Evolutionary conservation across 768 basidiomycete genomes (phyloP).

Genomic region (Auriscalpium vulgare): DNA sequence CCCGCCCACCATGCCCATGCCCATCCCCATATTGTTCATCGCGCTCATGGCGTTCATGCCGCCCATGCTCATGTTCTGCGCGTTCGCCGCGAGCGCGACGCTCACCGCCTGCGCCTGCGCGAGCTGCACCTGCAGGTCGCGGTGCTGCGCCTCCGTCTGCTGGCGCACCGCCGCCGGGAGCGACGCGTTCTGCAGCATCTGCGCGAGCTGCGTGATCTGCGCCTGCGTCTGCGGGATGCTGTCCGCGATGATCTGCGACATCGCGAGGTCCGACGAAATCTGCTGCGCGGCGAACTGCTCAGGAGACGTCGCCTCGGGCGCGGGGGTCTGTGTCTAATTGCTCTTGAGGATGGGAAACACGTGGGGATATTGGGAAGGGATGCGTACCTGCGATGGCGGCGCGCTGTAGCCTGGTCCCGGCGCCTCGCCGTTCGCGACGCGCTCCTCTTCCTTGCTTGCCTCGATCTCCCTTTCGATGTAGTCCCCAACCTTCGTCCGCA

Average conservation of each 20-base stretch:
- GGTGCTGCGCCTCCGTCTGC: constrained; percentile 77
- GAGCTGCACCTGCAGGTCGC: constrained; percentile 72
- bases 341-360: not conserved
- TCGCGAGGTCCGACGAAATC: constrained; percentile 54
- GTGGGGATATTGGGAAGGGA: not conserved
- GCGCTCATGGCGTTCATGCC: constrained; percentile 23
- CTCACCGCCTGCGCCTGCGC: constrained; percentile 71
- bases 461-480: constrained; percentile 81
- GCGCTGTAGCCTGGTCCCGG: not conserved
- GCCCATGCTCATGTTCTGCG: constrained; percentile 4
- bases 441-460: constrained; percentile 58
- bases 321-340: constrained; percentile 5
- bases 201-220: constrained; percentile 71
- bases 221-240: constrained; percentile 79
- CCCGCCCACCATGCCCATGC: constrained; percentile 1
- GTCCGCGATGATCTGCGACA: constrained; percentile 64
- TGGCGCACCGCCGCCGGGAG: constrained; percentile 67
- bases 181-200: constrained; percentile 73
- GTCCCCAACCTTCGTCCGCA: constrained; percentile 67
- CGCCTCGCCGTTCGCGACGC: constrained; percentile 5
- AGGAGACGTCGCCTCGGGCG: not conserved
- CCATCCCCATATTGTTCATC: constrained; percentile 28
- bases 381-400: constrained; percentile 3
- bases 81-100: constrained; percentile 42
- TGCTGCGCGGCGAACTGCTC: constrained; percentile 58